Conservation (phyloP, 805 yeast genomes). For the Wickerhamiella cacticola region DNA sequence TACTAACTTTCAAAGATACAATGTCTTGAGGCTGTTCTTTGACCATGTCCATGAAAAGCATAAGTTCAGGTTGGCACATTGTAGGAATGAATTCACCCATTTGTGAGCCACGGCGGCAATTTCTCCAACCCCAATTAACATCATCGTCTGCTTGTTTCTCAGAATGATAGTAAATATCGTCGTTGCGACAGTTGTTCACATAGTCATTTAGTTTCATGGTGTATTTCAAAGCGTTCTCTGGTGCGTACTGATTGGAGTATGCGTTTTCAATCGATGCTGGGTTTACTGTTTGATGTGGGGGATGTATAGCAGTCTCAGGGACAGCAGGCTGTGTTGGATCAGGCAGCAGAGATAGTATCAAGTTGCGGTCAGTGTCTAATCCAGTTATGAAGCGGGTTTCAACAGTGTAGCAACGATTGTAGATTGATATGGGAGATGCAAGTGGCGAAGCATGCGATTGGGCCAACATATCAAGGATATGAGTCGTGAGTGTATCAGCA, state of each 20-base stretch:
- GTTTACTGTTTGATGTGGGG: not conserved
- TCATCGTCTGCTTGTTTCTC: not conserved
- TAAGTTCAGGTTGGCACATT: slow-evolving; percentile 12
- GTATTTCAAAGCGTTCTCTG: slow-evolving; percentile 4
- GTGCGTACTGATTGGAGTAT: not conserved
- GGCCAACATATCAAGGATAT: not conserved
- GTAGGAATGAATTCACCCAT: slow-evolving; percentile 13
- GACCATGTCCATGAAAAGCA: not conserved
- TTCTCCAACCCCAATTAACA: not conserved
- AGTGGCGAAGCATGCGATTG: not conserved
- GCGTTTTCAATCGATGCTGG: not conserved
- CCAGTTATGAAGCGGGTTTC: slow-evolving; percentile 1
- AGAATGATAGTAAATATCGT: slow-evolving; percentile 3
- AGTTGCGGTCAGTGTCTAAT: slow-evolving; percentile 5
- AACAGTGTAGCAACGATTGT: slow-evolving; percentile 6
- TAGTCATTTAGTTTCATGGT: slow-evolving; percentile 8
- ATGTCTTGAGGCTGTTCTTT: slow-evolving; percentile 1
- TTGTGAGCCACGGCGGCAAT: slow-evolving; percentile 4
- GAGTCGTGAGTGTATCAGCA: not conserved
- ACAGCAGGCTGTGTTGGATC: not conserved
- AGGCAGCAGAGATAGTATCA: slow-evolving; percentile 6
- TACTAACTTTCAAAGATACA: slow-evolving; percentile 4
- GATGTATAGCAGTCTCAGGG: not conserved
- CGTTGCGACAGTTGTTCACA: slow-evolving; percentile 11
- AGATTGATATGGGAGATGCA: not conserved